Base-by-base conservation (phyloP, 139 green algal genomes). In the Auxenochlorella pyrenoidosa region DNA sequence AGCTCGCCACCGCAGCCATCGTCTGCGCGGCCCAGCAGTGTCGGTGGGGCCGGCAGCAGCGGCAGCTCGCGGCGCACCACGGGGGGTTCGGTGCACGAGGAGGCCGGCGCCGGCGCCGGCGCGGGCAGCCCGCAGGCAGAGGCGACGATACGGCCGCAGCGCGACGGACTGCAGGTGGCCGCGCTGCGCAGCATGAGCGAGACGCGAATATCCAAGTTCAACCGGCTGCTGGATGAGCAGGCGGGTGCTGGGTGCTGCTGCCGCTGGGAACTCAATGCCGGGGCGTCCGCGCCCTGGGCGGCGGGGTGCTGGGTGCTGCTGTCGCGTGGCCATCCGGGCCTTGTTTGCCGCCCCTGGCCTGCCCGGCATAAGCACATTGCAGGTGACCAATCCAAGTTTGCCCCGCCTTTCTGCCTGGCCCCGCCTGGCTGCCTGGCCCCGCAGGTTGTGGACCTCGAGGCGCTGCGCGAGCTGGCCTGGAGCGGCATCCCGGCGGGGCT, bases 401-500 rank as follows among this genome's bases (percentile, higher is more conserved):
- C 10, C 47, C 47, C 47, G 10, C 47, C 47, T 54, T 54, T 10
- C 47, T 18, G 47, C 6, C 47, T 54, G 47, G 47, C 47, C 47
- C 6, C 10, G 47, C 47, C 47, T 54, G 47, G 47, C 47, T 54
- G 47, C 47, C 8, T 18, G 47, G 47, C 47, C n/a, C n/a, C n/a
- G 40, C 88, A 95, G 93, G 93, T 98, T 91, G 93, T 98, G 5
- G 94, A 98, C 75, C 38, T 98, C 44, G 95, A 98, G 44, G 93
- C 93, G 26, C 90, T 99, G 82, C 87, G 95, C 15, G 96, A 99
- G 90, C 88, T 98, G 70, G 85, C 94, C 65, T 99, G 97, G 97
- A 97, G 88, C 73, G 97, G 97, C 34, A 94, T 99, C 34, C 96
- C 97, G 0, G 82, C 90, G 13, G 47, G 92, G 36, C 90, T 99